Conservation (phyloP, 1,284 basidiomycete species). For the Pyrrhoderma lamaoense region DNA sequence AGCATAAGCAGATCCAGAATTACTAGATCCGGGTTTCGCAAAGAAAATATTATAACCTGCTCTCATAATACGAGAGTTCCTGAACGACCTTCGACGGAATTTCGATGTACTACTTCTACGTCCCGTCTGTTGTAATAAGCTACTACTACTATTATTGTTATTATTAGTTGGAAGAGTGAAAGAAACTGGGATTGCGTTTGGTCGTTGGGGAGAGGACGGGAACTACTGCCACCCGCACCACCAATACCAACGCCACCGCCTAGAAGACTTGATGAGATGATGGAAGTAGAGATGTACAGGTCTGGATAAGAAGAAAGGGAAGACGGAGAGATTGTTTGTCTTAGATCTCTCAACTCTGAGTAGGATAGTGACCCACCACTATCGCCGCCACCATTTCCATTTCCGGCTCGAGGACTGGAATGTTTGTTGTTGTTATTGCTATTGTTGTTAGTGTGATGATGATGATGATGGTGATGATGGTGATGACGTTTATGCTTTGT, state of each 20-base stretch:
- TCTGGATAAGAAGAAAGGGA: too few relatives aligned
- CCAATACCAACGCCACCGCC: too few relatives aligned
- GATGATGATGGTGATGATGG: not conserved
- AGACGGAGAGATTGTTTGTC: too few relatives aligned
- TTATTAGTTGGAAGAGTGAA: not conserved
- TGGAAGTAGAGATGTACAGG: too few relatives aligned
- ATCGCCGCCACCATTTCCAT: too few relatives aligned
- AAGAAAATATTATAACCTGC: constrained; percentile 16
- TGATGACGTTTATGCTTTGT: not conserved
- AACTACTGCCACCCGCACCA: too few relatives aligned
- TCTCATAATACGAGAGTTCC: constrained; percentile 14
- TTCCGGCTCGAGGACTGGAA: too few relatives aligned
- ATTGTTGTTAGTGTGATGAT: not conserved
- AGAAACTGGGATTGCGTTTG: not conserved
- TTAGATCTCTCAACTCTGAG: too few relatives aligned
- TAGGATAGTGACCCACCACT: too few relatives aligned
- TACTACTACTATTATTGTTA: not conserved
- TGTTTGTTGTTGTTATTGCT: not conserved
- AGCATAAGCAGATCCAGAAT: constrained; percentile 14
- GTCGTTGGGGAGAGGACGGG: too few relatives aligned
- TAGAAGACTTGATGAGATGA: too few relatives aligned
- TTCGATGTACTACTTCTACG: not conserved
- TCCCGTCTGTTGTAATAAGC: not conserved
- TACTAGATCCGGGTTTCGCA: constrained; percentile 15
- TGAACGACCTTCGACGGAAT: constrained; percentile 4